Evolutionary conservation across 1,284 basidiomycete species (phyloP).

Genomic region (Hemileia vastatrix): DNA sequence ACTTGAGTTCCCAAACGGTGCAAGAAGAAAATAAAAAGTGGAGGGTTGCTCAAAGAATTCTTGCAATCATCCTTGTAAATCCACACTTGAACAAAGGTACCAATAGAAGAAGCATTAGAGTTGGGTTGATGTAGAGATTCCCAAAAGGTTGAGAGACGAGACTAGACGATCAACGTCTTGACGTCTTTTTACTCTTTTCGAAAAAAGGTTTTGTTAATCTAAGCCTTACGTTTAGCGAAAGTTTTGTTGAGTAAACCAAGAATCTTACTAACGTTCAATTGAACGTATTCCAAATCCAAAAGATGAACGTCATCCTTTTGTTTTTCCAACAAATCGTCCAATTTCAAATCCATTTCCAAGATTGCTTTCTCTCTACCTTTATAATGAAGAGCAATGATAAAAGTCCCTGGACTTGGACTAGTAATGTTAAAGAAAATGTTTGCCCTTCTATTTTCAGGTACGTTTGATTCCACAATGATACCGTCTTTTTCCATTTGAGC

Average conservation of each 20-base stretch:
- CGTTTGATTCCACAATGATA: conserved; percentile 36
- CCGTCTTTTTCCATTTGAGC: conserved; percentile 42
- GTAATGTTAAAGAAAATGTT: conserved; percentile 42
- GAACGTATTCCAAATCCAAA: conserved; percentile 42
- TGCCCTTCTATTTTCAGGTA: conserved; percentile 35
- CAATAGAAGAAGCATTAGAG: too few species aligned
- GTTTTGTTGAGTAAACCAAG: conserved; percentile 40
- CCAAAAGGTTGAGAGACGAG: too few species aligned
- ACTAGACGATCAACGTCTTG: too few species aligned
- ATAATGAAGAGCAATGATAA: conserved; percentile 42
- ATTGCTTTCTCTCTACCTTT: conserved; percentile 40
- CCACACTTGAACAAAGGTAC: too few species aligned
- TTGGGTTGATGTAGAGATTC: too few species aligned
- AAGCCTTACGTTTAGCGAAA: conserved; percentile 18
- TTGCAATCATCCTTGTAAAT: too few species aligned
- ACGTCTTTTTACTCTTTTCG: too few species aligned
- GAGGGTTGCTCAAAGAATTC: not conserved
- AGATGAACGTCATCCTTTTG: conserved; percentile 38
- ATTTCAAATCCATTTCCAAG: conserved; percentile 43
- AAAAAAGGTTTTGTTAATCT: not conserved
- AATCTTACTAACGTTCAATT: conserved; percentile 38
- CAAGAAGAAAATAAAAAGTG: too few species aligned
- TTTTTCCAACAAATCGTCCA: conserved; percentile 43
- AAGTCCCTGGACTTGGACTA: conserved; percentile 41
- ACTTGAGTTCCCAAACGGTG: too few species aligned